Conservation (phyloP, 257 asterid species). For the Ligustrum vulgare region DNA sequence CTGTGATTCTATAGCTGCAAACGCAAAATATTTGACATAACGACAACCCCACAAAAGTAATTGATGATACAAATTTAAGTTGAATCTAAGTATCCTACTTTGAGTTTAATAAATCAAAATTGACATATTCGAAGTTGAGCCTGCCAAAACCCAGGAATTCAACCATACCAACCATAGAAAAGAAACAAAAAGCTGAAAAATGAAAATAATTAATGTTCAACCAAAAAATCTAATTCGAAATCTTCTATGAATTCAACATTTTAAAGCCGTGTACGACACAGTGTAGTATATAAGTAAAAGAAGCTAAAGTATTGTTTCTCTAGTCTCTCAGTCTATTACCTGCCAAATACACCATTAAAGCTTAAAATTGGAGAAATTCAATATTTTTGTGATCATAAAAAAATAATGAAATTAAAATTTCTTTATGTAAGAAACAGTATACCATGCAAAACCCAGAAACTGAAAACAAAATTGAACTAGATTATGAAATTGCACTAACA, state of each 20-base stretch:
- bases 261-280: not conserved
- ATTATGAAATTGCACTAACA: constrained; percentile 1
- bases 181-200: not conserved
- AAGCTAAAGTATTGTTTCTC: too few relatives aligned
- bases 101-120: not conserved
- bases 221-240: not conserved
- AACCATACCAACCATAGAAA: not conserved
- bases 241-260: not conserved
- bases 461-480: constrained; percentile 3
- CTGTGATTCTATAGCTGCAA: constrained; percentile 7
- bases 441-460: constrained; percentile 37
- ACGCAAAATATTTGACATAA: not conserved
- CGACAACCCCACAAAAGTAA: constrained; percentile 15
- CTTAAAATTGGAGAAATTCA: too few relatives aligned
- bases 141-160: too few relatives aligned
- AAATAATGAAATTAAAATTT: too few relatives aligned
- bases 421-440: not conserved
- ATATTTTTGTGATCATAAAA: too few relatives aligned
- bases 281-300: too few relatives aligned
- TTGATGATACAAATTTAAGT: constrained; percentile 8
- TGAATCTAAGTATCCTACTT: not conserved
- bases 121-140: too few relatives aligned
- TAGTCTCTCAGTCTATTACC: too few relatives aligned
- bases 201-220: not conserved
- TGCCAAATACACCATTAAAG: too few relatives aligned